phyloP scores from a whole-genome alignment of 2,329 filamentous ascomycete species.

The Penicillium hesseltinei region DNA sequence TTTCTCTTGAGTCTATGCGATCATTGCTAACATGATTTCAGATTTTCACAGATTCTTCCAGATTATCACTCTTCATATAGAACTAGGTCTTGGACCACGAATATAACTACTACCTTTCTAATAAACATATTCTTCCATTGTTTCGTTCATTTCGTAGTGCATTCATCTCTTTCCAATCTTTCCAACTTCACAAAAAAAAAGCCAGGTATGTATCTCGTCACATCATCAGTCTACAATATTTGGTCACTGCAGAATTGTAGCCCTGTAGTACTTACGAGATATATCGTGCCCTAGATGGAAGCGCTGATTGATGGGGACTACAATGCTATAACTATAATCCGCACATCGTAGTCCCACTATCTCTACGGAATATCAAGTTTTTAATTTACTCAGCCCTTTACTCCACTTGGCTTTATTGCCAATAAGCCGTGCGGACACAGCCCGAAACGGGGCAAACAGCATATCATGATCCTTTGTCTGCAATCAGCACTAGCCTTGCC shows the following conservation, averaged over 20 bases:
- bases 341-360: background rate
- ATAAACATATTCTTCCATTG: background rate
- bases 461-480: background rate
- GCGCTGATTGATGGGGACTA: background rate
- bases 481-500: background rate
- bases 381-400: background rate
- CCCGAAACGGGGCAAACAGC: background rate
- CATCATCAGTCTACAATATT: background rate
- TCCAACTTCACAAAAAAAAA: background rate
- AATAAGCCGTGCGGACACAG: background rate
- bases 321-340: too few species aligned
- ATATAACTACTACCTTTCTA: background rate
- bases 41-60: background rate
- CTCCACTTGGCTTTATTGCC: background rate
- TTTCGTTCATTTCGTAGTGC: background rate
- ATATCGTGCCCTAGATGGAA: background rate
- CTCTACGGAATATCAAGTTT: background rate
- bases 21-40: constrained; percentile 17
- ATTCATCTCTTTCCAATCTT: too few species aligned
- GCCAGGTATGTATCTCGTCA: background rate
- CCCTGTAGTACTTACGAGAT: background rate
- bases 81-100: background rate
- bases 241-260: too few species aligned
- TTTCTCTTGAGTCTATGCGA: constrained; percentile 10
- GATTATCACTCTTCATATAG: background rate